Evolutionary conservation across 2,329 filamentous ascomycete genomes (phyloP).

Genomic region (Tolypocladium sp.): DNA sequence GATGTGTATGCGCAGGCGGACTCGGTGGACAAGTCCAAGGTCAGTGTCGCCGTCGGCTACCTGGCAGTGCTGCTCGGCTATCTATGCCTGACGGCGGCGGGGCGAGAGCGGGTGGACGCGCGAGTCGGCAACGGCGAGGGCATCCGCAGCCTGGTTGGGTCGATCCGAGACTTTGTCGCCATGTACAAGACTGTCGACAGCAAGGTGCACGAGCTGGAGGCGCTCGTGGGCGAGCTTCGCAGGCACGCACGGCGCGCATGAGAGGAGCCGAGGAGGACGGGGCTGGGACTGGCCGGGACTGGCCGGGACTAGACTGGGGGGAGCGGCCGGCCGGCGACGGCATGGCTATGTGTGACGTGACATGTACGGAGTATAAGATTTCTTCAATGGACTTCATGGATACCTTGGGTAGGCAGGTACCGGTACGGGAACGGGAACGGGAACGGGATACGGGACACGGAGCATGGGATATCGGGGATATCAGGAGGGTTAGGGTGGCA

Average conservation of each 20-base stretch:
- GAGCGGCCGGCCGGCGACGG: neutral
- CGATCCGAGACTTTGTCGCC: slow-evolving; percentile 45
- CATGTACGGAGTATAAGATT: neutral
- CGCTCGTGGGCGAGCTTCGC: slow-evolving; percentile 26
- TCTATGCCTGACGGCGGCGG: slow-evolving; percentile 50
- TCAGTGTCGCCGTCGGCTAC: slow-evolving; percentile 81
- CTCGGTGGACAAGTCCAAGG: slow-evolving; percentile 63
- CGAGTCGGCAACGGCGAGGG: slow-evolving; percentile 31
- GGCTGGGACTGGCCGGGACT: neutral
- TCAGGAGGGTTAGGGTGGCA: neutral
- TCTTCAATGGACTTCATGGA: neutral
- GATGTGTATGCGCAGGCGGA: slow-evolving; percentile 41
- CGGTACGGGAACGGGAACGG: neutral
- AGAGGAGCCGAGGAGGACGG: neutral
- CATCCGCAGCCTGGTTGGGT: slow-evolving; percentile 36
- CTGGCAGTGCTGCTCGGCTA: slow-evolving; percentile 78
- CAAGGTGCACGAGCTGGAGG: slow-evolving; percentile 28
- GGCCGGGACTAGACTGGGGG: neutral
- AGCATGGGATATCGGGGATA: neutral
- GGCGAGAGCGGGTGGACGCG: slow-evolving; percentile 31
- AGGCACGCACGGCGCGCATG: neutral
- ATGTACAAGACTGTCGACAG: slow-evolving; percentile 42
- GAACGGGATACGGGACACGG: neutral
- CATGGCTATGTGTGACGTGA: neutral
- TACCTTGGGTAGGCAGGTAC: neutral